Conservation (phyloP, 176 grass and related monocot genomes). For the Carex kokanica region DNA sequence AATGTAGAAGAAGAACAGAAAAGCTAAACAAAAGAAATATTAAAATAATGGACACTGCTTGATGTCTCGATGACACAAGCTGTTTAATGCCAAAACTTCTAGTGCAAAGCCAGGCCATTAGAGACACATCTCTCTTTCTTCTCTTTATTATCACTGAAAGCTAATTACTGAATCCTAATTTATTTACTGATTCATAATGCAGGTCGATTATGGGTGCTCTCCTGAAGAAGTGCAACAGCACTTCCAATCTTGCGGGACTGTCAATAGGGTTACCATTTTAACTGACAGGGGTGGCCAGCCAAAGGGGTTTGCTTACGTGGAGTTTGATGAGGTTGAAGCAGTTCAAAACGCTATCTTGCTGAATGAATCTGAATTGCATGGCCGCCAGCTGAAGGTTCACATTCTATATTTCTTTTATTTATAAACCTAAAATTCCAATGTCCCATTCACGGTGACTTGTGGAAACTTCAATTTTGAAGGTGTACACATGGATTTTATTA, state of each 20-base stretch:
- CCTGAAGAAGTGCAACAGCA: constrained; percentile 75
- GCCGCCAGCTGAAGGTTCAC: constrained; percentile 55
- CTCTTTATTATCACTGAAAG: neutral
- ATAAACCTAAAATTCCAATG: neutral
- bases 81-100: neutral
- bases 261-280: constrained; percentile 74
- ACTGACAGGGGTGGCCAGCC: constrained; percentile 60
- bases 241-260: constrained; percentile 66
- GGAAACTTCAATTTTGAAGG: neutral
- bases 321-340: constrained; percentile 62
- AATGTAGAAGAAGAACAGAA: neutral
- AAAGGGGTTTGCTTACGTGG: constrained; percentile 78
- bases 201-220: constrained; percentile 66
- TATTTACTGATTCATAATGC: constrained; percentile 30
- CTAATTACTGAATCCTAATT: neutral
- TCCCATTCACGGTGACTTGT: neutral
- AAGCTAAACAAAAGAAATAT: neutral
- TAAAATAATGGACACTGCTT: neutral
- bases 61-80: neutral
- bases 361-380: constrained; percentile 65
- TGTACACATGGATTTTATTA: neutral
- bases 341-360: constrained; percentile 64
- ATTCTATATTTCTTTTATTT: neutral
- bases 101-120: neutral
- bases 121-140: neutral